Evolutionary conservation across 257 asterid species (phyloP).

Genomic region (Gardenia jasminoides): DNA sequence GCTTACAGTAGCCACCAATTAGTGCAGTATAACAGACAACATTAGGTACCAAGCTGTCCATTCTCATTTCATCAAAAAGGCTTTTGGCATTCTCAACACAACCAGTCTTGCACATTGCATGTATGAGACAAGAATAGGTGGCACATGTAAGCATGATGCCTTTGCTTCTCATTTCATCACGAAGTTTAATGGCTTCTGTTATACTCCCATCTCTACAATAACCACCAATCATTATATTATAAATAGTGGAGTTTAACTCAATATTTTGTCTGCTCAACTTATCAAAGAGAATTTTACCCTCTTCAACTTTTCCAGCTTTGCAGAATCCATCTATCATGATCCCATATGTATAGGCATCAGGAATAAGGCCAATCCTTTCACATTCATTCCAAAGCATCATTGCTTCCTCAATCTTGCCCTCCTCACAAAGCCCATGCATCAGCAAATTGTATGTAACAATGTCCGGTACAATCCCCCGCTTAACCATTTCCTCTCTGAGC

Average conservation of each 20-base stretch:
- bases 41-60: slow-evolving; percentile 60
- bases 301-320: slow-evolving; percentile 55
- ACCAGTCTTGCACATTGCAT: slow-evolving; percentile 64
- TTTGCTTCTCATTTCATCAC: slow-evolving; percentile 63
- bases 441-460: slow-evolving; percentile 56
- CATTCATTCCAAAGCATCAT: slow-evolving; percentile 73
- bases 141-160: slow-evolving; percentile 45
- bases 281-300: slow-evolving; percentile 51
- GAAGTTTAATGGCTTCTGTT: slow-evolving; percentile 55
- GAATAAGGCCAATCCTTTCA: slow-evolving; percentile 49
- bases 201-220: slow-evolving; percentile 48
- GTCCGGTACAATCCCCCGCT: slow-evolving; percentile 50
- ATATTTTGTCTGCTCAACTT: slow-evolving; percentile 42
- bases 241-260: slow-evolving; percentile 53
- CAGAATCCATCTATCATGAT: slow-evolving; percentile 70
- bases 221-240: slow-evolving; percentile 65
- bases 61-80: slow-evolving; percentile 58
- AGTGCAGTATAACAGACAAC: slow-evolving; percentile 85
- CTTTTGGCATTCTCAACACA: slow-evolving; percentile 47
- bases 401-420: slow-evolving; percentile 70
- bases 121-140: slow-evolving; percentile 72
- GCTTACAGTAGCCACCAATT: slow-evolving; percentile 69
- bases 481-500: slow-evolving; percentile 71
- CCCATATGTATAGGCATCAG: slow-evolving; percentile 50
- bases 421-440: slow-evolving; percentile 45